Conservation (phyloP, 345 rosid species). For the Citrus inodora region DNA sequence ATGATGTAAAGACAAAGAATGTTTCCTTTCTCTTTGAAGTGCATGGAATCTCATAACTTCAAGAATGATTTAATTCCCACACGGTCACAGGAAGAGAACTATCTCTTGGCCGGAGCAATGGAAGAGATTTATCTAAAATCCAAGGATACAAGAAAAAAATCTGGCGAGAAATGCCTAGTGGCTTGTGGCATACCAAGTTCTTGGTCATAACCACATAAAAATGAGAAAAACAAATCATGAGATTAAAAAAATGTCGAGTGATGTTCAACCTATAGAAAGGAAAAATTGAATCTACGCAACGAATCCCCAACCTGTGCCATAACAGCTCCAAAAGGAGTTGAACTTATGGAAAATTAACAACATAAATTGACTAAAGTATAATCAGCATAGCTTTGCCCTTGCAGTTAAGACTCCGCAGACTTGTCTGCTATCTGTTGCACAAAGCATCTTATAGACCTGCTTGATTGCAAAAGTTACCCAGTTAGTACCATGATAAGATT, state of each 20-base stretch:
- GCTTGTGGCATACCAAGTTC: neutral
- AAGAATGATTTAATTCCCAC: slow-evolving; percentile 5
- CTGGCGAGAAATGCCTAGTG: neutral
- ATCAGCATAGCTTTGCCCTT: too few relatives aligned
- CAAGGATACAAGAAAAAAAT: neutral
- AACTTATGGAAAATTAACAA: slow-evolving; percentile 7
- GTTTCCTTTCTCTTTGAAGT: too few relatives aligned
- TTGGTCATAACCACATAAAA: neutral
- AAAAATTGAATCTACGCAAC: neutral
- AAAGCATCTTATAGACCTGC: too few relatives aligned
- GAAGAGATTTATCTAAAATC: neutral
- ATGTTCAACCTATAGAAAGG: neutral
- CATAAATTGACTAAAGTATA: too few relatives aligned
- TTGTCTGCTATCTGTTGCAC: too few relatives aligned
- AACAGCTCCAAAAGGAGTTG: slow-evolving; percentile 86
- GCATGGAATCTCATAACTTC: slow-evolving; percentile 4
- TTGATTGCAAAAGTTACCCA: too few relatives aligned
- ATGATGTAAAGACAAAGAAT: too few relatives aligned
- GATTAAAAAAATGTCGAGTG: neutral
- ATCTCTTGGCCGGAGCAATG: neutral
- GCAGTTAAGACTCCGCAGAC: too few relatives aligned
- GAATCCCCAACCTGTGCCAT: slow-evolving; percentile 64
- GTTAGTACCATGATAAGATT: too few relatives aligned
- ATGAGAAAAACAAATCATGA: neutral
- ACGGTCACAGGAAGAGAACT: neutral